These are phyloP conservation scores for Dipteronia sinensis DNA, from an alignment of 345 rosid genomes.

Conservation along the genomic window DNA sequence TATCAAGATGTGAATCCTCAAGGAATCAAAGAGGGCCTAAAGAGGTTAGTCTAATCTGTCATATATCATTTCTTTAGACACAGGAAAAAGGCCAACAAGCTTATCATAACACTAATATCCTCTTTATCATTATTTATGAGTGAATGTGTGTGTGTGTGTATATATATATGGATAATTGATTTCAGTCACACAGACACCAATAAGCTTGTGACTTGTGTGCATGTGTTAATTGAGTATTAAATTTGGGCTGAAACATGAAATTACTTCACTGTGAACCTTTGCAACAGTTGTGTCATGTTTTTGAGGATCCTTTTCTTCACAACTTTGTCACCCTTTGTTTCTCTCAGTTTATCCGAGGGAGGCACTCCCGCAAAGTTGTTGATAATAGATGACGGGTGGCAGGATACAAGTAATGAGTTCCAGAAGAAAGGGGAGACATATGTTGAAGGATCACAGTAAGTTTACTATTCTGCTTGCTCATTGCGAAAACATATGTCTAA, in stretches of 20 bases:
- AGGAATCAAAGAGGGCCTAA: constrained; percentile 56
- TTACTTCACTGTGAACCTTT: too few relatives aligned
- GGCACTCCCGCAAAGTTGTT: constrained; percentile 59
- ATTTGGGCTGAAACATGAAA: neutral
- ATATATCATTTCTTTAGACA: too few relatives aligned
- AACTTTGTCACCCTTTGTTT: constrained; percentile 1
- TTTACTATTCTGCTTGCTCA: neutral
- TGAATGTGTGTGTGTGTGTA: too few relatives aligned
- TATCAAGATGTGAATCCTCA: constrained; percentile 51
- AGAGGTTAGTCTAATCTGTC: constrained; percentile 45
- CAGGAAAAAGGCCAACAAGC: too few relatives aligned
- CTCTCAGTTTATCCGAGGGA: constrained; percentile 49
- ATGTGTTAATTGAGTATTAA: neutral
- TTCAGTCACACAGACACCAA: too few relatives aligned
- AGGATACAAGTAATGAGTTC: constrained; percentile 53
- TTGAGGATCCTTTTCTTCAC: constrained; percentile 3
- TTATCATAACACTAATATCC: too few relatives aligned
- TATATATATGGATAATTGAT: too few relatives aligned
- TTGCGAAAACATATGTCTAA: neutral
- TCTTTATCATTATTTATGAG: too few relatives aligned
- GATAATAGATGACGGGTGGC: constrained; percentile 72
- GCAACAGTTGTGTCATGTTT: too few relatives aligned
- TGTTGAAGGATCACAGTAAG: constrained; percentile 58
- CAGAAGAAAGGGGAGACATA: constrained; percentile 53
- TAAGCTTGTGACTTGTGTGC: too few relatives aligned